Evolutionary conservation across 2,329 filamentous ascomycete species (phyloP).

Genomic region (Venturia aucupariae): DNA sequence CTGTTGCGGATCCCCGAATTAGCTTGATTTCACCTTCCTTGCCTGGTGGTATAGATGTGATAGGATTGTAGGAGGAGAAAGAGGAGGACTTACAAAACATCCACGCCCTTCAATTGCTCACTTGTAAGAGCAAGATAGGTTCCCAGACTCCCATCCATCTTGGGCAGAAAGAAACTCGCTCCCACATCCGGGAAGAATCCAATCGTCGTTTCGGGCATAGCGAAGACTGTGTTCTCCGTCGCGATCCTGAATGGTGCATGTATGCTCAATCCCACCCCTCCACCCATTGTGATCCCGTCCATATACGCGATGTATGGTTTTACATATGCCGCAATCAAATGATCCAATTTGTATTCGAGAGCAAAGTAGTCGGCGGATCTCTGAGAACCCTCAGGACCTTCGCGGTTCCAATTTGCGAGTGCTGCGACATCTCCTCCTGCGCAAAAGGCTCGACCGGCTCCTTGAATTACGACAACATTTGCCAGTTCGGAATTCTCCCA

Average conservation of each 20-base stretch:
- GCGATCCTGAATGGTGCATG: slow-evolving; percentile 96
- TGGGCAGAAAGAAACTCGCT: slow-evolving; percentile 88
- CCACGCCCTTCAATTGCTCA: slow-evolving; percentile 68
- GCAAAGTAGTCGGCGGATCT: slow-evolving; percentile 79
- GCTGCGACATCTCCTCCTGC: slow-evolving; percentile 84
- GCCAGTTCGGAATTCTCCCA: slow-evolving; percentile 94
- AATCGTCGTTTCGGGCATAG: slow-evolving; percentile 98
- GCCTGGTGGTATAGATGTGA: not conserved
- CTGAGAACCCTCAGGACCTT: slow-evolving; percentile 60
- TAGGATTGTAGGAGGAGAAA: not conserved
- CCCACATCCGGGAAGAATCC: slow-evolving; percentile 98
- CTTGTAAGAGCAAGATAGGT: slow-evolving; percentile 92
- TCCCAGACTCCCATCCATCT: slow-evolving; percentile 76
- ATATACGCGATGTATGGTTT: slow-evolving; percentile 95
- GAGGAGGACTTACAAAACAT: slow-evolving; percentile 52
- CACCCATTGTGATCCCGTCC: slow-evolving; percentile 98
- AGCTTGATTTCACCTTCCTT: not conserved
- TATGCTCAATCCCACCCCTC: slow-evolving; percentile 85
- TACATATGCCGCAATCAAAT: slow-evolving; percentile 83
- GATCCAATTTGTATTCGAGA: slow-evolving; percentile 92
- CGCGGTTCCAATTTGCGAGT: slow-evolving; percentile 64
- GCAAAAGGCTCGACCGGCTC: slow-evolving; percentile 78
- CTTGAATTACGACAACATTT: slow-evolving; percentile 87
- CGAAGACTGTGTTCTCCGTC: slow-evolving; percentile 89
- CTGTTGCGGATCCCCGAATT: slow-evolving; percentile 13